phyloP scores from a whole-genome alignment of 2,329 filamentous ascomycete species.

The Myriosclerotinia scirpicola region DNA sequence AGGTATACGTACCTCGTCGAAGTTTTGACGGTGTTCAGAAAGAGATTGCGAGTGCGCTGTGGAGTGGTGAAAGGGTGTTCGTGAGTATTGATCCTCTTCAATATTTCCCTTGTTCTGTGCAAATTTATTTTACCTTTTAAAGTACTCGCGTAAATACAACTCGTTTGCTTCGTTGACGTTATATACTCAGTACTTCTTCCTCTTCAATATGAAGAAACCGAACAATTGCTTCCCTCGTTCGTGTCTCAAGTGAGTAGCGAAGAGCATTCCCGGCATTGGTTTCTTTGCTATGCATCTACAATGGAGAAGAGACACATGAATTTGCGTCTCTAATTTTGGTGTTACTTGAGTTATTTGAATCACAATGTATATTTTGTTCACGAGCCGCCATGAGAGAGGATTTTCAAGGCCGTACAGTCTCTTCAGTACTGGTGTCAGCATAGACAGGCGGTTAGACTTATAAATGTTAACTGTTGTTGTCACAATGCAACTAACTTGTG shows the following conservation, averaged over 20 bases:
- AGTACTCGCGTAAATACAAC: too few relatives aligned
- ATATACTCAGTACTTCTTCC: not conserved
- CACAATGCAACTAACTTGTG: too few relatives aligned
- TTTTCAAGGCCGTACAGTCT: not conserved
- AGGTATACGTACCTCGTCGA: not conserved
- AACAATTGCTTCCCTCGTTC: not conserved
- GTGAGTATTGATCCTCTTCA: not conserved
- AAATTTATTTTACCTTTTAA: not conserved
- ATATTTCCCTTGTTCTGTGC: not conserved
- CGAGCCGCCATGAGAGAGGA: not conserved
- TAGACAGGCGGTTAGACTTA: too few relatives aligned
- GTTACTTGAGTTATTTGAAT: not conserved
- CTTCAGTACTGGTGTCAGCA: too few relatives aligned
- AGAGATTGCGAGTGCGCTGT: not conserved
- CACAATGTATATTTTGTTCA: not conserved
- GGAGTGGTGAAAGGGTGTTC: not conserved
- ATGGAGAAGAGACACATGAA: not conserved
- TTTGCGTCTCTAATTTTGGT: not conserved
- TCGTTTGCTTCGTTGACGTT: not conserved
- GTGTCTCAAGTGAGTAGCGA: not conserved
- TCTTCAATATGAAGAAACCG: not conserved
- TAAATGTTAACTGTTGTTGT: too few relatives aligned
- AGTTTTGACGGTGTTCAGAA: constrained; percentile 1
- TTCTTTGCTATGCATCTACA: not conserved
- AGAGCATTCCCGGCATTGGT: not conserved